Conservation (phyloP, 2,329 filamentous ascomycete species). For the Aspergillus hortae region DNA sequence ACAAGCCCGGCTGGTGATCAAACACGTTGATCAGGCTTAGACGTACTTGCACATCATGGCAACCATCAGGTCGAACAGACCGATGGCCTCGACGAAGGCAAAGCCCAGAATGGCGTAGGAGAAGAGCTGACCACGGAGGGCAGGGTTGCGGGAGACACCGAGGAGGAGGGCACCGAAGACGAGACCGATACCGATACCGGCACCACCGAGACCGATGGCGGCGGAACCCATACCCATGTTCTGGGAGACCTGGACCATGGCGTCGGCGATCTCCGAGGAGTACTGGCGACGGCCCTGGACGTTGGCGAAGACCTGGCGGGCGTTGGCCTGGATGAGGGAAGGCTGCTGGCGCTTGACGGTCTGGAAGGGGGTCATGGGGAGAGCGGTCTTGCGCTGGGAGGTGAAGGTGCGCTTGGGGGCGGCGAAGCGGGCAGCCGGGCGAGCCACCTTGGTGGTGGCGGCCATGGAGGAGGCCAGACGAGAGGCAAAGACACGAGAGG, state of each 20-base stretch:
- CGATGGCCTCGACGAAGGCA: slow-evolving; percentile 81
- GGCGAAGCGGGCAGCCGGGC: slow-evolving; percentile 66
- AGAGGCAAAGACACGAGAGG: slow-evolving; percentile 71
- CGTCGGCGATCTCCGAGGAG: slow-evolving; percentile 80
- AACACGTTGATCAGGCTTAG: slow-evolving; percentile 19
- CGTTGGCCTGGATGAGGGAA: slow-evolving; percentile 63
- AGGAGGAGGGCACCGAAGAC: slow-evolving; percentile 88
- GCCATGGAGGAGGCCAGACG: slow-evolving; percentile 64
- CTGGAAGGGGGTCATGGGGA: slow-evolving; percentile 57
- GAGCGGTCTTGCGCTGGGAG: slow-evolving; percentile 35
- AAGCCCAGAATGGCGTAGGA: slow-evolving; percentile 94
- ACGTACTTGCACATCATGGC: slow-evolving; percentile 91
- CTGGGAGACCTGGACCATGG: slow-evolving; percentile 86
- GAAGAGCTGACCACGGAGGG: slow-evolving; percentile 93
- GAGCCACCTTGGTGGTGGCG: slow-evolving; percentile 76
- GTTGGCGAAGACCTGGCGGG: slow-evolving; percentile 55
- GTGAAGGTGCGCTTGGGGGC: slow-evolving; percentile 69
- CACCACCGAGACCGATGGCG: slow-evolving; percentile 88
- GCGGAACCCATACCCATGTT: slow-evolving; percentile 86
- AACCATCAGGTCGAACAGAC: slow-evolving; percentile 86
- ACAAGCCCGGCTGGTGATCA: too few species aligned
- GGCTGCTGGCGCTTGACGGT: slow-evolving; percentile 72
- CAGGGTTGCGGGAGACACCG: slow-evolving; percentile 89
- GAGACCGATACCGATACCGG: slow-evolving; percentile 92
- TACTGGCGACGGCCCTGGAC: slow-evolving; percentile 70